A percentile compares a stretch with the other conserved stretches of the same genome.
These are phyloP conservation scores for Ogataea paradorogensis DNA, from an alignment of 805 yeast species.

Conservation along the genomic window DNA sequence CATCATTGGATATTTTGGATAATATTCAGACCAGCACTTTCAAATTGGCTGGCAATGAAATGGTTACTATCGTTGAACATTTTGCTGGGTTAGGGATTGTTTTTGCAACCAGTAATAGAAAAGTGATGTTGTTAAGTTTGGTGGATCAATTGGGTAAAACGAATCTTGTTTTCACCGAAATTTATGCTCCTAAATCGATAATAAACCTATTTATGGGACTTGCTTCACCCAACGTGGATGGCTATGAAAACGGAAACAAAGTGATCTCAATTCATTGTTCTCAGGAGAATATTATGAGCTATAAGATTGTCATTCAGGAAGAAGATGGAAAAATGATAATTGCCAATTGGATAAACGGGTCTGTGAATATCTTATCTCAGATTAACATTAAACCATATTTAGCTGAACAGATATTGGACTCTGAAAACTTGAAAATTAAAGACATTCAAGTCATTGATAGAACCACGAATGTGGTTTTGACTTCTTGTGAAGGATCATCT, in stretches of 20 bases:
- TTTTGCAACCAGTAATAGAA: constrained; percentile 65
- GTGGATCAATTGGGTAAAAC: constrained; percentile 71
- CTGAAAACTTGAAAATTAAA: constrained; percentile 49
- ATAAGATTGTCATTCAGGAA: constrained; percentile 43
- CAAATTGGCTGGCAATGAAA: constrained; percentile 50
- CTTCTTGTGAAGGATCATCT: constrained; percentile 38
- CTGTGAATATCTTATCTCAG: constrained; percentile 29
- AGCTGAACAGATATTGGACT: constrained; percentile 31
- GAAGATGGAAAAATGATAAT: constrained; percentile 42
- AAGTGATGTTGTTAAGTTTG: constrained; percentile 59
- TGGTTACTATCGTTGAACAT: constrained; percentile 51
- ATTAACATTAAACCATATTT: constrained; percentile 22
- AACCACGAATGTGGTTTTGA: constrained; percentile 45
- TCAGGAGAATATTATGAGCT: constrained; percentile 45
- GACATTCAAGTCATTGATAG: constrained; percentile 55
- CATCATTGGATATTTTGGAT: constrained; percentile 43
- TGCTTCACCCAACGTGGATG: constrained; percentile 19
- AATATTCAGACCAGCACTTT: constrained; percentile 37
- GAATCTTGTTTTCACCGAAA: constrained; percentile 22
- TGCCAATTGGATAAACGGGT: constrained; percentile 34
- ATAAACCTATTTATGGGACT: constrained; percentile 18
- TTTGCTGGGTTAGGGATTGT: constrained; percentile 75
- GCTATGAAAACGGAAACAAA: constrained; percentile 35
- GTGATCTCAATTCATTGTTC: constrained; percentile 52
- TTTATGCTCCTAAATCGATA: constrained; percentile 23